Conservation (phyloP, 441 rosid species). For the Erodium texanum region DNA sequence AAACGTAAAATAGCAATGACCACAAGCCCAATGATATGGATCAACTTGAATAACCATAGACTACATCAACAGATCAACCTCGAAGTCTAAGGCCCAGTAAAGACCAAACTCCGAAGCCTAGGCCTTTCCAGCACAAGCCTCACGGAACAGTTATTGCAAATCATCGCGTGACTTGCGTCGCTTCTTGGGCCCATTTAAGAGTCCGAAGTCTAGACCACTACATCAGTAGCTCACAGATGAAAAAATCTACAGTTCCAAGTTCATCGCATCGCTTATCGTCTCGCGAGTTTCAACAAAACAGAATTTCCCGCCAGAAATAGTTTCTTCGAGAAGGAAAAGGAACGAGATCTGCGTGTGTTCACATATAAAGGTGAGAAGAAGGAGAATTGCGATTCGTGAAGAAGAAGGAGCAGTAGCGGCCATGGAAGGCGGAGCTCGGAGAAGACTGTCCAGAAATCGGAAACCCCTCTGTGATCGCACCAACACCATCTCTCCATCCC, state of each 20-base stretch:
- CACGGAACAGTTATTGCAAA: no score
- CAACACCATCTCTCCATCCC: background rate
- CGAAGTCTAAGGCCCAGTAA: background rate
- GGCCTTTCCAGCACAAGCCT: background rate
- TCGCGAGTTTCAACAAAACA: background rate
- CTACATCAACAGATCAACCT: no score
- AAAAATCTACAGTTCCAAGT: background rate
- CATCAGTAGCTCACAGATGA: background rate
- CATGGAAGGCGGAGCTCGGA: background rate
- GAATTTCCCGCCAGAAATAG: conserved; percentile 2
- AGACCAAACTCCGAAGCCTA: background rate
- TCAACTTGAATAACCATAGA: no score
- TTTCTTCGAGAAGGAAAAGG: background rate
- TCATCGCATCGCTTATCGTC: background rate
- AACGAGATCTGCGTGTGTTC: background rate
- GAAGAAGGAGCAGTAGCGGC: background rate
- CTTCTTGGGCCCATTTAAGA: background rate
- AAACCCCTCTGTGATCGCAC: background rate
- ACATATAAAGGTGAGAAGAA: background rate
- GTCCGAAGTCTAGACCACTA: background rate
- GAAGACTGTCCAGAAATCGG: background rate
- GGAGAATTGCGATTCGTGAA: background rate
- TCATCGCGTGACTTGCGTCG: no score
- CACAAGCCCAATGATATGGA: no score
- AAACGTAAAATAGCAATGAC: no score